phyloP scores from a whole-genome alignment of 225 moss, liverwort and hornwort species.

The Asterella californica region DNA sequence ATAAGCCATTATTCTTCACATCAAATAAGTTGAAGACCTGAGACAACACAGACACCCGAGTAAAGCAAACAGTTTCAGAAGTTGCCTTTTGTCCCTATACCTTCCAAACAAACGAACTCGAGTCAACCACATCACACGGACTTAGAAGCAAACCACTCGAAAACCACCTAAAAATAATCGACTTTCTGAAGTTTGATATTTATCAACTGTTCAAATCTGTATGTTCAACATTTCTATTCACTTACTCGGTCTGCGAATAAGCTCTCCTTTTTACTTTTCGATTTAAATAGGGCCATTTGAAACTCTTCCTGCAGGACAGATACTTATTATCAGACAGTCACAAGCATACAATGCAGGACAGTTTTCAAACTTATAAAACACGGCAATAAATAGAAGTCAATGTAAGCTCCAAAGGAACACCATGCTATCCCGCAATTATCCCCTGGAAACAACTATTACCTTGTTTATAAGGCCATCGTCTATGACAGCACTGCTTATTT shows the following conservation, averaged over 20 bases:
- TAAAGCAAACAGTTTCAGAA: neutral
- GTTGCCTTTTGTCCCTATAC: neutral
- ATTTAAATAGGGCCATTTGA: conserved; percentile 90
- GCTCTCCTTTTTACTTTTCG: conserved; percentile 73
- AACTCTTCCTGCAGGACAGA: conserved; percentile 67
- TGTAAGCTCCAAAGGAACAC: neutral
- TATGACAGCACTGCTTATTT: conserved; percentile 75
- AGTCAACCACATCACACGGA: neutral
- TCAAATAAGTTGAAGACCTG: conserved; percentile 95
- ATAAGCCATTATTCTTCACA: conserved; percentile 74
- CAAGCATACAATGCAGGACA: neutral
- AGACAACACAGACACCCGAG: conserved; percentile 5
- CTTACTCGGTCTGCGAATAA: conserved; percentile 85
- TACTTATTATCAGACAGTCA: neutral
- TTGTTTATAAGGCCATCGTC: conserved; percentile 92
- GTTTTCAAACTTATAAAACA: neutral
- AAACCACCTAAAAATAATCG: neutral
- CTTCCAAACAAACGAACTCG: neutral
- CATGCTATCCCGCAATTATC: neutral
- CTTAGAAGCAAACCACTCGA: too few relatives aligned
- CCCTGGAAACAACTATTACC: conserved; percentile 25
- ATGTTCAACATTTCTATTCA: neutral
- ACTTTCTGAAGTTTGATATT: too few relatives aligned
- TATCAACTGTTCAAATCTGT: neutral
- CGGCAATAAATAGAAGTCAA: neutral